Evolutionary conservation across 1,139 yeast genomes (phyloP).

Genomic region (Candida sp.): DNA sequence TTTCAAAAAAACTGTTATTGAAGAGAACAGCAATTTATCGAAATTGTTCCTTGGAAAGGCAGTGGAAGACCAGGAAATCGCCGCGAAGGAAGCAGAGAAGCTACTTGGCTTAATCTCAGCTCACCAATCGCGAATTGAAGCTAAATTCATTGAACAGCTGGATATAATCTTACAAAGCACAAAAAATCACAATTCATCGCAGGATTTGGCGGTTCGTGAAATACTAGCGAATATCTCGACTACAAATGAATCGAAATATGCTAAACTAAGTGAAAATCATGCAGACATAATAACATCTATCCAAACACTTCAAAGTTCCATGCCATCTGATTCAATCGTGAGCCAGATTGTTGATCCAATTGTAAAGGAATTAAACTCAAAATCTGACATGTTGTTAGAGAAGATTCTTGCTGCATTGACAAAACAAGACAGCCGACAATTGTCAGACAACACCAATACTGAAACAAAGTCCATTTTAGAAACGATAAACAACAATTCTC

Average conservation of each 20-base stretch:
- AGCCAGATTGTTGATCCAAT: slow-evolving; percentile 22
- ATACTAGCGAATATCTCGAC: background rate
- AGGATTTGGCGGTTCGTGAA: background rate
- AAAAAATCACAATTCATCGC: background rate
- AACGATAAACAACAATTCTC: background rate
- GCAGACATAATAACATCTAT: background rate
- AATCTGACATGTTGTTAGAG: slow-evolving; percentile 15
- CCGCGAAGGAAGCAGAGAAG: background rate
- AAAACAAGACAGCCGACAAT: background rate
- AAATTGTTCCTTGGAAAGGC: background rate
- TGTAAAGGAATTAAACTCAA: slow-evolving; percentile 20
- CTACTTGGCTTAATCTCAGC: background rate
- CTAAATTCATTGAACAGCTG: slow-evolving; percentile 1
- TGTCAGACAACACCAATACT: background rate
- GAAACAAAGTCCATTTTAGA: background rate
- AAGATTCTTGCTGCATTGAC: slow-evolving; percentile 12
- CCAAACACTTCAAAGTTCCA: slow-evolving; percentile 4
- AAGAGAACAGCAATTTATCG: background rate
- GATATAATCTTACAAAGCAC: background rate
- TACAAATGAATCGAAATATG: background rate
- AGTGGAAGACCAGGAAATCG: background rate
- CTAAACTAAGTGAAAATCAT: background rate
- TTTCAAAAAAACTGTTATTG: background rate
- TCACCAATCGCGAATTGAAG: background rate
- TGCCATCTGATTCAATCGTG: slow-evolving; percentile 15